Evolutionary conservation across 192 early-diverging fungal species (phyloP).

Genomic region (Entomortierella lignicola): DNA sequence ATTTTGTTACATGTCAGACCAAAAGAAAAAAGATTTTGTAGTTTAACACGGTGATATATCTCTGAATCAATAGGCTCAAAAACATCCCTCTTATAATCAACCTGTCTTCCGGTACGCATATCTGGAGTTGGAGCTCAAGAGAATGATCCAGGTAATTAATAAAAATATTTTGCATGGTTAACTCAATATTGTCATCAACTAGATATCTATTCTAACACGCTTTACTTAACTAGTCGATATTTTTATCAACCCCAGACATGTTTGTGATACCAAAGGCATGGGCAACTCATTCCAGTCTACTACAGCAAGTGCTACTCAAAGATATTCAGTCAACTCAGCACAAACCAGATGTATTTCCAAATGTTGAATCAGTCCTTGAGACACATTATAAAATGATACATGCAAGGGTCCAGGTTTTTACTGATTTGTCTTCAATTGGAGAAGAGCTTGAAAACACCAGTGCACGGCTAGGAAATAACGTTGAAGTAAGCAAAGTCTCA

Average conservation of each 20-base stretch:
- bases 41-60: too few species aligned
- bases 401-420: slow-evolving; percentile 41
- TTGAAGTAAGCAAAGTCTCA: slow-evolving; percentile 23
- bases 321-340: slow-evolving; percentile 41
- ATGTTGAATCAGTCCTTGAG: slow-evolving; percentile 35
- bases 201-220: not conserved
- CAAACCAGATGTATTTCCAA: slow-evolving; percentile 37
- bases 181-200: too few species aligned
- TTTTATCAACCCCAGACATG: slow-evolving; percentile 68
- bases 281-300: slow-evolving; percentile 55
- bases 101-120: slow-evolving; percentile 50
- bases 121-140: slow-evolving; percentile 60
- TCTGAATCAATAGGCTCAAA: slow-evolving; percentile 26
- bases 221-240: slow-evolving; percentile 53
- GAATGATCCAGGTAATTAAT: slow-evolving; percentile 57
- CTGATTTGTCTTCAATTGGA: slow-evolving; percentile 15
- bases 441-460: not conserved
- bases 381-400: slow-evolving; percentile 50
- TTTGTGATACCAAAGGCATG: slow-evolving; percentile 69
- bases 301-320: slow-evolving; percentile 55
- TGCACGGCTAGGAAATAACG: slow-evolving; percentile 8
- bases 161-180: not conserved
- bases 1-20: not conserved
- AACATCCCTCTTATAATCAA: slow-evolving; percentile 33
- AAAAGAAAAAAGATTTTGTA: too few species aligned